Evolutionary conservation across 345 rosid species (phyloP).

Genomic region (Citrus mangshanensis): DNA sequence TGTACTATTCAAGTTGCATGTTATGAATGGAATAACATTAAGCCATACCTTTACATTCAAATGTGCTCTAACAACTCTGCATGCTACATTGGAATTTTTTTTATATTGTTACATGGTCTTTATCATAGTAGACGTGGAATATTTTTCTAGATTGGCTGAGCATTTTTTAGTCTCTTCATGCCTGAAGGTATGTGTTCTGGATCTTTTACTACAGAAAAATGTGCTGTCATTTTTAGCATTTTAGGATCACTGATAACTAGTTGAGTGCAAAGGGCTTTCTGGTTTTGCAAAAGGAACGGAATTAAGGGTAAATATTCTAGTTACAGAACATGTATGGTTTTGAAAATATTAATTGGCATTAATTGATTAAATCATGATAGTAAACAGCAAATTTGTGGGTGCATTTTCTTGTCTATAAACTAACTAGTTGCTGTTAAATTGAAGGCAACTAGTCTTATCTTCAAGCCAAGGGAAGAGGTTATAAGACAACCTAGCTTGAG

Average conservation of each 20-base stretch:
- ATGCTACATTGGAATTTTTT: neutral
- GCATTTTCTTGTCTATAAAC: neutral
- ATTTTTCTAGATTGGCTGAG: neutral
- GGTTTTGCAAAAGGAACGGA: neutral
- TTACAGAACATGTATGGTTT: constrained; percentile 1
- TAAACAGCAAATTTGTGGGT: neutral
- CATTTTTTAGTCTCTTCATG: neutral
- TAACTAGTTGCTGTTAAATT: neutral
- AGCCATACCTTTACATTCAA: neutral
- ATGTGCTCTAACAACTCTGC: neutral
- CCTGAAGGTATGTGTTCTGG: neutral
- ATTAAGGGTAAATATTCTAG: neutral
- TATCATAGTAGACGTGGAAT: neutral
- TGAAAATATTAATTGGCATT: neutral
- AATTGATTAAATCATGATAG: neutral
- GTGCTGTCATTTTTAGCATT: neutral
- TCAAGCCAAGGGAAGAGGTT: neutral
- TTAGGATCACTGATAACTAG: neutral
- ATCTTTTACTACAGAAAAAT: neutral
- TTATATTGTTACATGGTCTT: neutral
- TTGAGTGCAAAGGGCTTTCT: neutral
- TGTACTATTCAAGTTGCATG: neutral
- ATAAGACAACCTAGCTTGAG: neutral
- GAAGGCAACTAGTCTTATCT: neutral
- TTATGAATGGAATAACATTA: neutral